These are phyloP conservation scores for Naganishia onofrii DNA, from an alignment of 768 basidiomycete species.

Conservation along the genomic window DNA sequence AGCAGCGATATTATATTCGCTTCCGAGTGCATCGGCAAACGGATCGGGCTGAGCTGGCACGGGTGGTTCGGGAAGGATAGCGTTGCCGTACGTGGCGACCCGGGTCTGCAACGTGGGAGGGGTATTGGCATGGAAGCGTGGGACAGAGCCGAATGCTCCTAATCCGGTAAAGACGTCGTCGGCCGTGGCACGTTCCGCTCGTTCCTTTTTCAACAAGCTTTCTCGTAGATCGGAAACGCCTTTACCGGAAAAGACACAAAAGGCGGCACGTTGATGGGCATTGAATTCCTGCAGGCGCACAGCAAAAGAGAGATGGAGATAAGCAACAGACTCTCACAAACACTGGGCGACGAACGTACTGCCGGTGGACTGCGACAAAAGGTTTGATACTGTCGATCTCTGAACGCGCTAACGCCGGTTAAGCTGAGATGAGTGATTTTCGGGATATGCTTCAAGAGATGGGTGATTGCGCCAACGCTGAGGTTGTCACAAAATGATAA, in stretches of 20 bases:
- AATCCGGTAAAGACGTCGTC: not conserved
- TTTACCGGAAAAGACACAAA: constrained; percentile 94
- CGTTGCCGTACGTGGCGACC: constrained; percentile 6
- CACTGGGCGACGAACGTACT: constrained; percentile 56
- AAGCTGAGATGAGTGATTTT: constrained; percentile 91
- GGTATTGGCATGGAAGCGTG: constrained; percentile 7
- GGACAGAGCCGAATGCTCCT: not conserved
- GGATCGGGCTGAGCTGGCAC: not conserved
- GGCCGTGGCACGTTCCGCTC: constrained; percentile 10
- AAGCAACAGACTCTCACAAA: constrained; percentile 1
- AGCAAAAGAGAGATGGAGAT: not conserved
- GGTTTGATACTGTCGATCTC: constrained; percentile 74
- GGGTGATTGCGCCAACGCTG: constrained; percentile 83
- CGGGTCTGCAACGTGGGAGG: not conserved
- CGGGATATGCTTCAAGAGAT: constrained; percentile 80
- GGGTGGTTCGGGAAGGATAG: constrained; percentile 5
- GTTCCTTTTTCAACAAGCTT: constrained; percentile 57
- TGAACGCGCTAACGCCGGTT: constrained; percentile 94
- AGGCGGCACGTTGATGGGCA: constrained; percentile 77
- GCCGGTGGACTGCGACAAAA: constrained; percentile 85
- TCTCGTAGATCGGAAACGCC: constrained; percentile 79
- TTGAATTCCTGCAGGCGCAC: constrained; percentile 84
- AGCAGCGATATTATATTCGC: not conserved
- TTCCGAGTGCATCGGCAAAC: not conserved
- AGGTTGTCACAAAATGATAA: constrained; percentile 96